Conservation (phyloP, 73 alveolate species). For the Paramecium sonneborni region DNA sequence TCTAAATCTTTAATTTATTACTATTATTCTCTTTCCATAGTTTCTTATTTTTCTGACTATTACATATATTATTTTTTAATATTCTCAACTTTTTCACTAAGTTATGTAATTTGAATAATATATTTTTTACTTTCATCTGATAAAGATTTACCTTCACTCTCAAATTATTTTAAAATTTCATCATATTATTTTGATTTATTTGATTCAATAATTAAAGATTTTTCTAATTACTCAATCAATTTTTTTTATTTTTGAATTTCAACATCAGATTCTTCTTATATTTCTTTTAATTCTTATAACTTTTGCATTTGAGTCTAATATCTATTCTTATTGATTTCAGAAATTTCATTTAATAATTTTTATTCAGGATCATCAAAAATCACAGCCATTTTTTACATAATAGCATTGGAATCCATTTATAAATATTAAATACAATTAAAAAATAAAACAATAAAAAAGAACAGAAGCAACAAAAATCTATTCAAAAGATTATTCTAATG, state of each 20-base stretch:
- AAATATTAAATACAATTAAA: not conserved
- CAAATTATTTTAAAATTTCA: slow-evolving; percentile 2
- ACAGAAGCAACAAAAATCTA: not conserved
- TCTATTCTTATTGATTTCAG: slow-evolving; percentile 21
- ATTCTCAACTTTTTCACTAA: not conserved
- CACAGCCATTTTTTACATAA: slow-evolving; percentile 36
- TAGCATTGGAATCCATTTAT: not conserved
- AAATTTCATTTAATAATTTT: not conserved
- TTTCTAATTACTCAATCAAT: not conserved
- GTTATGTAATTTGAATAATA: not conserved
- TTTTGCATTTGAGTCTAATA: not conserved
- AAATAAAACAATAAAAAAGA: not conserved
- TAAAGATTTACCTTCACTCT: slow-evolving; percentile 19
- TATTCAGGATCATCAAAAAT: slow-evolving; percentile 39
- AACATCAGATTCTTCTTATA: not conserved
- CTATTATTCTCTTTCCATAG: slow-evolving; percentile 10
- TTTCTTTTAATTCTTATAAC: not conserved
- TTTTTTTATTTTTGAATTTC: slow-evolving; percentile 26
- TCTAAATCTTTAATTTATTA: not conserved
- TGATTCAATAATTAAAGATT: not conserved
- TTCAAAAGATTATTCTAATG: not conserved
- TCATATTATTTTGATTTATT: not conserved
- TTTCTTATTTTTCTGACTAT: not conserved
- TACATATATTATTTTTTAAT: not conserved
- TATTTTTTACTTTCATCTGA: slow-evolving; percentile 45